Conservation (phyloP, 257 asterid genomes). For the Lantana camara region DNA sequence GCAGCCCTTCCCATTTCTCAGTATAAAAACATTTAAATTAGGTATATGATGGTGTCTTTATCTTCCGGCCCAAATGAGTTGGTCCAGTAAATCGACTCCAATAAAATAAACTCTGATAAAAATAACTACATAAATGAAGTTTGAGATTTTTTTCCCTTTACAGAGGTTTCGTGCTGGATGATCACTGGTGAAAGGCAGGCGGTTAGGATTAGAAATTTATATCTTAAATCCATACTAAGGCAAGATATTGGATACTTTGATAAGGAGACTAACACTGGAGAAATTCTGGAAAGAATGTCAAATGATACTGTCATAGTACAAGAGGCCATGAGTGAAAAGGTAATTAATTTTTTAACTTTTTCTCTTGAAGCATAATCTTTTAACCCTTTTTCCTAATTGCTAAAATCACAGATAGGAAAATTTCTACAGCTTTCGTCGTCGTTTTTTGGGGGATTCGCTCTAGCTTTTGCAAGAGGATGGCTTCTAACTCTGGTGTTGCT, state of each 20-base stretch:
- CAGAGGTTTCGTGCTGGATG: constrained; percentile 80
- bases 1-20: no score
- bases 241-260: constrained; percentile 72
- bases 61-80: no score
- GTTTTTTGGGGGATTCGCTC: constrained; percentile 57
- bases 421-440: constrained; percentile 55
- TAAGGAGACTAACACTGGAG: constrained; percentile 58
- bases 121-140: neutral
- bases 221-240: constrained; percentile 52
- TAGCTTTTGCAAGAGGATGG: constrained; percentile 64
- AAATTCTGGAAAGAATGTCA: constrained; percentile 52
- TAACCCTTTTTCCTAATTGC: neutral
- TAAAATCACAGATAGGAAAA: constrained; percentile 54
- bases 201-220: constrained; percentile 51
- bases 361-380: neutral
- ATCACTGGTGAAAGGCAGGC: constrained; percentile 77
- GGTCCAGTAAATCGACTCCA: no score
- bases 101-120: no score
- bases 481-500: constrained; percentile 60
- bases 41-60: no score
- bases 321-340: constrained; percentile 82
- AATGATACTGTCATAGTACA: constrained; percentile 52
- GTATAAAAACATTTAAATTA: no score
- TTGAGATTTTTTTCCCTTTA: neutral
- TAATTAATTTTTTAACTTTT: constrained; percentile 9